phyloP scores from a whole-genome alignment of 352 stramenopile genomes.

The Thalassiosira hispida region DNA sequence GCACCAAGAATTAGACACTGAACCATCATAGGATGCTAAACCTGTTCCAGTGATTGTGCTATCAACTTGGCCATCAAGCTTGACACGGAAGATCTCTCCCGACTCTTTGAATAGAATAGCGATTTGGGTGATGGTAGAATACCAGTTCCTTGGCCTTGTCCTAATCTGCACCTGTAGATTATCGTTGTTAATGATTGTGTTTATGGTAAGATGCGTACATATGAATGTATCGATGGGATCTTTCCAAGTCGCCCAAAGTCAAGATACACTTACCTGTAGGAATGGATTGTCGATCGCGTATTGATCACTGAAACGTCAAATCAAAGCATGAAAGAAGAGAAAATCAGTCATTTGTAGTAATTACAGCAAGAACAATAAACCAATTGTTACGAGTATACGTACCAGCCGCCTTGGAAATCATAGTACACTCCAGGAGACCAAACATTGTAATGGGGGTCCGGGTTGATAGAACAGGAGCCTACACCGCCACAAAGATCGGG shows the following conservation, averaged over 20 bases:
- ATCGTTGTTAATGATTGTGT: too few relatives aligned
- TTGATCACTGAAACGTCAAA: not conserved
- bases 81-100: constrained; percentile 1
- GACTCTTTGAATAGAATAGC: not conserved
- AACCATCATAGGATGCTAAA: not conserved
- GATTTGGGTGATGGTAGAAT: constrained; percentile 1
- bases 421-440: not conserved
- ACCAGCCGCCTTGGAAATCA: constrained; percentile 12
- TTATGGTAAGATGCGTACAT: too few relatives aligned
- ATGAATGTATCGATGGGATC: too few relatives aligned
- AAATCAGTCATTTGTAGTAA: not conserved
- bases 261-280: too few relatives aligned
- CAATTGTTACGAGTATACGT: not conserved
- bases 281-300: constrained; percentile 10
- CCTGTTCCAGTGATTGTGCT: not conserved
- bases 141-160: constrained; percentile 13
- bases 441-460: not conserved
- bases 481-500: not conserved
- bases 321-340: not conserved
- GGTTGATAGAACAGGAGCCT: not conserved
- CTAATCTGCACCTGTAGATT: constrained; percentile 7
- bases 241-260: too few relatives aligned
- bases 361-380: not conserved
- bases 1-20: not conserved
- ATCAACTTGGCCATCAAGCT: not conserved